Base-by-base conservation (phyloP, 257 asterid genomes). In the Fraxinus cuspidata region DNA sequence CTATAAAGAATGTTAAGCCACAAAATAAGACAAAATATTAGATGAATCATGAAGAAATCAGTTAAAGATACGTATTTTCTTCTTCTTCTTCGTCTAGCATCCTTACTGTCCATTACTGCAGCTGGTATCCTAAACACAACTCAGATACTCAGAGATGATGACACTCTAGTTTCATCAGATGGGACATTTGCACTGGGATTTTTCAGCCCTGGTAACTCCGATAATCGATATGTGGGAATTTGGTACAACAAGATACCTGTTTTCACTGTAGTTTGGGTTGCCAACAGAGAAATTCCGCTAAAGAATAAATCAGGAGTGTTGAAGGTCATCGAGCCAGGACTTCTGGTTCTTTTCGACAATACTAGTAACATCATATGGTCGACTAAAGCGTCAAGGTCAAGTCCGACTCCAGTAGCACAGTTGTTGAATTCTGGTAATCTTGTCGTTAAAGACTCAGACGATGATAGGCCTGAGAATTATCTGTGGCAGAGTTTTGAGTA, bases 401-500 rank as follows among this genome's bases (percentile, higher is more conserved):
- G 80, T 13, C 64, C 1, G 0, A 72, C 37, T 37, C 89, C 92
- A 3, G 56, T 87, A 34, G 85, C 77, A 0, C 87, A 78, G 28
- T 72, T 90, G n/a, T 83, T 89, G 38, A 88, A 90, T 56, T 75
- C 85, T 0, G 96, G 93, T 0, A 88, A 90, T 49, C 86, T 88
- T 35, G 88, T 90, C 6, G 68, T 90, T 18, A 81, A 28, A 78
- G 87, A 82, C 78, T 87, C 78, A 11, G 58, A 74, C 2, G 82
- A 86, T 72, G 64, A 32, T 21, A 29, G 60, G 18, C 75, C 78
- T 0, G 86, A 80, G 9, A 74, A 80, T 53, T 80, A 60, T 44
- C 34, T 88, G 0, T 87, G 96, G 96, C 88, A 87, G 84, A 90
- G 96, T 23, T 88, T 88, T 72, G 82, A 89, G 29, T 74, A 84